Evolutionary conservation across 1,284 basidiomycete genomes (phyloP).

Genomic region (Pyrrhoderma noxium): DNA sequence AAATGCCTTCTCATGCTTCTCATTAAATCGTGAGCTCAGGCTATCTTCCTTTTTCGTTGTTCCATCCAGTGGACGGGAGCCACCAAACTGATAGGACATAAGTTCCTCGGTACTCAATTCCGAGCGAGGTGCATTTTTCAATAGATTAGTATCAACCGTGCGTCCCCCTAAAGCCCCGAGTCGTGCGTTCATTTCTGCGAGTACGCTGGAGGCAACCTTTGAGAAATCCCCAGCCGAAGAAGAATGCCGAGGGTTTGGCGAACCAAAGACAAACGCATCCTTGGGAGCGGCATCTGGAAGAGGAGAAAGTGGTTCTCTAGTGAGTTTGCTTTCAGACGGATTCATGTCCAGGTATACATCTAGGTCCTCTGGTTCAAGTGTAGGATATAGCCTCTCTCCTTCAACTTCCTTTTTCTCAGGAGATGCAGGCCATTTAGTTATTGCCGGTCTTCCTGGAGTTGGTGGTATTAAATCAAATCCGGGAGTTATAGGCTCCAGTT

Average conservation of each 20-base stretch:
- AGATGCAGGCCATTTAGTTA: conserved; percentile 35
- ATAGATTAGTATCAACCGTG: conserved; percentile 32
- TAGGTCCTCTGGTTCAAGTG: conserved; percentile 39
- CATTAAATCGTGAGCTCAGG: conserved; percentile 46
- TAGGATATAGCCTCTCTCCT: conserved; percentile 42
- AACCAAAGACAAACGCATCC: conserved; percentile 64
- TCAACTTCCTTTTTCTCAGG: conserved; percentile 26
- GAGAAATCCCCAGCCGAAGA: conserved; percentile 57
- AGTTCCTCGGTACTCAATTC: conserved; percentile 29
- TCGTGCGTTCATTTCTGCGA: conserved; percentile 73
- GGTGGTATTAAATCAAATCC: conserved; percentile 57
- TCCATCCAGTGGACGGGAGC: conserved; percentile 17
- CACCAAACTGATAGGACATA: conserved; percentile 15
- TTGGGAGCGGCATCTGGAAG: conserved; percentile 35
- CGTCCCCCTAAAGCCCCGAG: conserved; percentile 42
- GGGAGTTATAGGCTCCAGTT: conserved; percentile 53
- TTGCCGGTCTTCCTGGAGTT: conserved; percentile 36
- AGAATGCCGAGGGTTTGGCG: conserved; percentile 52
- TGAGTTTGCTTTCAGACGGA: conserved; percentile 29
- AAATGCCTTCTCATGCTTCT: conserved; percentile 56
- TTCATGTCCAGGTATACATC: conserved; percentile 23
- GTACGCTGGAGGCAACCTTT: conserved; percentile 45
- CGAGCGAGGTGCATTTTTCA: conserved; percentile 17
- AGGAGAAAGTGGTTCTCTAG: not conserved
- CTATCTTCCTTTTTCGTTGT: conserved; percentile 9